These are phyloP conservation scores for Dillenia suffruticosa DNA, from an alignment of 164 flowering plant genomes.

Conservation along the genomic window DNA sequence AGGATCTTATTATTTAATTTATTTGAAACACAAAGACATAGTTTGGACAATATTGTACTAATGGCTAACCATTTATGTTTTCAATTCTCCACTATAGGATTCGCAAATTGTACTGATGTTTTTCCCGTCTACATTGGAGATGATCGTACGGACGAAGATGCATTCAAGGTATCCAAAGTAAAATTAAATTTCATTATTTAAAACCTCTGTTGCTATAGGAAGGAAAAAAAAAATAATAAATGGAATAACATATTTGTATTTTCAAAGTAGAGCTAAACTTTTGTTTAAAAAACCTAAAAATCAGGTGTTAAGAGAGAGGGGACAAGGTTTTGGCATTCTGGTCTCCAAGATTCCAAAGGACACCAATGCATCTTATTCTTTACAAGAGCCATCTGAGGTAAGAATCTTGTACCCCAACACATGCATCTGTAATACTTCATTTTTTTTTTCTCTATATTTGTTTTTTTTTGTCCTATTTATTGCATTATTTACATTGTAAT, in stretches of 20 bases:
- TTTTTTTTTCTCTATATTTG: neutral
- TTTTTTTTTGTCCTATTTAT: neutral
- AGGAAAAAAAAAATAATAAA: too few species aligned
- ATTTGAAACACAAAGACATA: too few species aligned
- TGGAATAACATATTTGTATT: neutral
- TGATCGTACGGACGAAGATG: constrained; percentile 77
- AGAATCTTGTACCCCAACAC: neutral
- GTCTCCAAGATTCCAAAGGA: constrained; percentile 68
- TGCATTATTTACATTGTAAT: neutral
- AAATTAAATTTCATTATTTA: neutral
- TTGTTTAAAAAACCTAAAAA: neutral
- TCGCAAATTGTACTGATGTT: constrained; percentile 45
- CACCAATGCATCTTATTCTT: constrained; percentile 58
- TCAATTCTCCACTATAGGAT: constrained; percentile 26
- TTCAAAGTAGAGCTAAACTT: neutral
- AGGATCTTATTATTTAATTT: too few species aligned
- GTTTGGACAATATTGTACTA: too few species aligned
- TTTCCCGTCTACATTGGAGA: constrained; percentile 77
- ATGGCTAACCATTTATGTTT: too few species aligned
- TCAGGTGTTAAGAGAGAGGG: constrained; percentile 51
- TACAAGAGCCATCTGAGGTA: constrained; percentile 68
- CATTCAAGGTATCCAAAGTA: constrained; percentile 60
- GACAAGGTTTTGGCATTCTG: constrained; percentile 77
- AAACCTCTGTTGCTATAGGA: neutral
- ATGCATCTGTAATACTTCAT: neutral